Conservation (phyloP, 2,329 filamentous ascomycete species). For the Cyphellophora europaea region DNA sequence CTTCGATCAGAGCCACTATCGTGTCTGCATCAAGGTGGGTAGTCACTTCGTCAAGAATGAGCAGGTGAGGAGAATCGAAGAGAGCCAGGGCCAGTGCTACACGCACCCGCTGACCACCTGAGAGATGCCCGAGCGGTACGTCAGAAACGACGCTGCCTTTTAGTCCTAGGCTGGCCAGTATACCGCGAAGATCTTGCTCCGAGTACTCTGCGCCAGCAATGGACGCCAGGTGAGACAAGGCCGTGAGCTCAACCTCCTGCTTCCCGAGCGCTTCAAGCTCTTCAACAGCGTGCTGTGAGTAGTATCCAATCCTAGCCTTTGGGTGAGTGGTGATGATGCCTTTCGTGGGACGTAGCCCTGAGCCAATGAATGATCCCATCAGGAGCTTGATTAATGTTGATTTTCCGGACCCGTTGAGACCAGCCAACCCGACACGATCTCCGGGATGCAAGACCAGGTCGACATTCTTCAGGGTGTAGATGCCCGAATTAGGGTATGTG, state of each 20-base stretch:
- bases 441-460: conserved; percentile 62
- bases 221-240: conserved; percentile 51
- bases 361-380: conserved; percentile 42
- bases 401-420: conserved; percentile 74
- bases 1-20: conserved; percentile 59
- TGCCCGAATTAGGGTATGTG: conserved; percentile 43
- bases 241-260: conserved; percentile 48
- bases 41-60: conserved; percentile 72
- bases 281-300: conserved; percentile 72
- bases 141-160: conserved; percentile 63
- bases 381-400: conserved; percentile 67
- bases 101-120: conserved; percentile 68
- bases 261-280: conserved; percentile 49
- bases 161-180: conserved; percentile 62
- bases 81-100: conserved; percentile 60
- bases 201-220: conserved; percentile 30
- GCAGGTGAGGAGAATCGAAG: conserved; percentile 57
- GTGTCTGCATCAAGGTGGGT: conserved; percentile 81
- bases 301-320: conserved; percentile 62
- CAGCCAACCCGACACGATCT: conserved; percentile 65
- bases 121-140: conserved; percentile 62
- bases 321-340: conserved; percentile 60
- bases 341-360: conserved; percentile 36
- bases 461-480: conserved; percentile 51
- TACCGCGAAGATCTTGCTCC: conserved; percentile 58